Evolutionary conservation across 768 basidiomycete genomes (phyloP), one percentile per base, ranked within the genome.

Genomic region (Pleurotus tuber-regium): DNA sequence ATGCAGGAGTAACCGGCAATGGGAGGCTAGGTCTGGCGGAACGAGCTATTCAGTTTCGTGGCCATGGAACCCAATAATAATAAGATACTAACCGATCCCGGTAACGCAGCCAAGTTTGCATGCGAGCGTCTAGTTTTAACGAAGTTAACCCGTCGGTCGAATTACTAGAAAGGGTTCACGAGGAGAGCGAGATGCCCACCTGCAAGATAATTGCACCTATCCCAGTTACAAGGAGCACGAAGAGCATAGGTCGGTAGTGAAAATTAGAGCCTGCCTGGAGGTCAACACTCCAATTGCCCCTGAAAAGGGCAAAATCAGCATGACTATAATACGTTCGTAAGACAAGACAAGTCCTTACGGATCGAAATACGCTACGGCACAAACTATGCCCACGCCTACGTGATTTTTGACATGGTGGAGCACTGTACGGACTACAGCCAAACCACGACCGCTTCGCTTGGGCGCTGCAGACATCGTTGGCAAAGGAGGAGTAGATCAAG

Each of bases 251-350:
- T 51, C 79, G 77, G 65, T 90, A 90, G 11, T 89, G 87, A 59
- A 76, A 89, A 30, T 76, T 64, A n/a, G 85, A 83, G 4, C 89
- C 88, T 4, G 87, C 89, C 64, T 87, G 82, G 9, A 90, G 73
- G 66, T 91, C 87, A 16, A 88, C 87, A 19, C 83, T 78, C 89
- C 89, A 89, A 59, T 90, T 91, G 23, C 89, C 86, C 29, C 81
- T 82, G 49, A 4, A 33, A 24, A 42, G 25, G 28, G 25, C 56
- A 19, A 51, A 39, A 43, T 23, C 33, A 38, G 40, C 10, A 33
- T 31, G 30, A 19, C n/a, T n/a, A n/a, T n/a, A n/a, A n/a, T n/a
- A n/a, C n/a, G n/a, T n/a, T n/a, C n/a, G n/a, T n/a, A n/a, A n/a
- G n/a, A n/a, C n/a, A n/a, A n/a, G n/a, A n/a, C n/a, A n/a, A 23